These are phyloP conservation scores for Aciculoconidium aculeatum DNA, from an alignment of 805 yeast species.

Conservation along the genomic window DNA sequence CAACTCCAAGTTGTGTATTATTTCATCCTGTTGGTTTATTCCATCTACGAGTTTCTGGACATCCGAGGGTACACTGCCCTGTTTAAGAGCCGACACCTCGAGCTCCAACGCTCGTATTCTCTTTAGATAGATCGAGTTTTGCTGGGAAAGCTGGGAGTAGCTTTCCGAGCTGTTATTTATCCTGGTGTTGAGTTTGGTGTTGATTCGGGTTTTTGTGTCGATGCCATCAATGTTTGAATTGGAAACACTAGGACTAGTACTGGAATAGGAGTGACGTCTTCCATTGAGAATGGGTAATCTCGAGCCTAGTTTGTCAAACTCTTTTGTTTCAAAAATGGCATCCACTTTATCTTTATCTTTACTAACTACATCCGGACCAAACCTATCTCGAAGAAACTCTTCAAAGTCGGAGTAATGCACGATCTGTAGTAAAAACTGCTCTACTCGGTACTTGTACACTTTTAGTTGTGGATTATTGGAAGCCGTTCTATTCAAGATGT, in stretches of 20 bases:
- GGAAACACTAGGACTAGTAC: too few relatives aligned
- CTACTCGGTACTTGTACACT: slow-evolving; percentile 18
- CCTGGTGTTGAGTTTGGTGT: too few relatives aligned
- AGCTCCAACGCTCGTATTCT: background rate
- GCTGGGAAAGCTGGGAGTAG: too few relatives aligned
- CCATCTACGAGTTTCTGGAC: slow-evolving; percentile 12
- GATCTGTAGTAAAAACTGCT: slow-evolving; percentile 19
- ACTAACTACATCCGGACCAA: slow-evolving; percentile 2
- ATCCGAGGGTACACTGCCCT: too few relatives aligned
- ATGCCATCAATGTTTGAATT: too few relatives aligned
- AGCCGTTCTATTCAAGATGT: slow-evolving; percentile 9
- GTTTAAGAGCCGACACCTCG: too few relatives aligned
- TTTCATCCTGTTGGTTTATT: slow-evolving; percentile 17
- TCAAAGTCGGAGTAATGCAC: slow-evolving; percentile 16
- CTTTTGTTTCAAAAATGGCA: too few relatives aligned
- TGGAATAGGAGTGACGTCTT: too few relatives aligned
- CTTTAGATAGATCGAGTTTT: slow-evolving; percentile 3
- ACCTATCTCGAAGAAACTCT: slow-evolving; percentile 17
- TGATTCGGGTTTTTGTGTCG: too few relatives aligned
- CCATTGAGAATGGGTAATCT: too few relatives aligned
- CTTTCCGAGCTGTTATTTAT: too few relatives aligned
- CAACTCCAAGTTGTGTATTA: slow-evolving; percentile 13
- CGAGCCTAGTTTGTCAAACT: too few relatives aligned
- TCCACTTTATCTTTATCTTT: background rate
- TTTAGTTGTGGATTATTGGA: slow-evolving; percentile 8